Evolutionary conservation across 164 flowering plant species (phyloP), one percentile per base, ranked within the genome.

Genomic region (Saururus chinensis): DNA sequence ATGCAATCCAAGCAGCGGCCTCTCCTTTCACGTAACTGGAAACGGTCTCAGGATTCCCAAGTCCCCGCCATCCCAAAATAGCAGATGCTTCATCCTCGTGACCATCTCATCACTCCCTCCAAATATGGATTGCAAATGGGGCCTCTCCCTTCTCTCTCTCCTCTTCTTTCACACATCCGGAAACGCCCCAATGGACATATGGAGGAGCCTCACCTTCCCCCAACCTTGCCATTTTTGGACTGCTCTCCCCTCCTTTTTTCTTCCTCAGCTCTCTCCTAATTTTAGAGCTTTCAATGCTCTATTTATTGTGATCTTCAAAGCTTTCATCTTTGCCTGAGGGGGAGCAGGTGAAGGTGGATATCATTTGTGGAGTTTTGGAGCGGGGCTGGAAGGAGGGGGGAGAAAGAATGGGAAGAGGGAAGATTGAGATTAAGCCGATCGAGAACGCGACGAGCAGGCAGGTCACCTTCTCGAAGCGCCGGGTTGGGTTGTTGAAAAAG

Each of bases 371-470:
- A 30, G 37, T 30, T 30, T 30, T 30, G 53, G 26, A 23, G 19
- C 57, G n/a, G 57, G 42, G 19, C 24, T 7, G 40, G 60, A 25
- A 30, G 51, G 30, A 40, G 60, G 26, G 19, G 19, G 13, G 9
- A 41, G 21, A 45, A 60, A 22, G 68, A 59, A 87, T 87, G 93
- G 93, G 93, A 59, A 66, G 93, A 49, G 93, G 87, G 49, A 88
- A 86, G 78, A 86, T 86, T 74, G 96, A 88, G 81, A 88, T 86
- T 14, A 88, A 84, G 79, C 83, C 73, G 77, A 88, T 88, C 22
- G 96, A 88, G 69, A 88, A 86, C 64, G 77, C 85, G 9, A 84
- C 82, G 35, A 88, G 80, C 72, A 75, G 96, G 55, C 92, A 88
- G 70, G 96, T 88, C 20, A 88, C 96, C 40, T 88, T 88, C 76